phyloP scores from a whole-genome alignment of 345 rosid genomes.

The Aurinia saxatilis region DNA sequence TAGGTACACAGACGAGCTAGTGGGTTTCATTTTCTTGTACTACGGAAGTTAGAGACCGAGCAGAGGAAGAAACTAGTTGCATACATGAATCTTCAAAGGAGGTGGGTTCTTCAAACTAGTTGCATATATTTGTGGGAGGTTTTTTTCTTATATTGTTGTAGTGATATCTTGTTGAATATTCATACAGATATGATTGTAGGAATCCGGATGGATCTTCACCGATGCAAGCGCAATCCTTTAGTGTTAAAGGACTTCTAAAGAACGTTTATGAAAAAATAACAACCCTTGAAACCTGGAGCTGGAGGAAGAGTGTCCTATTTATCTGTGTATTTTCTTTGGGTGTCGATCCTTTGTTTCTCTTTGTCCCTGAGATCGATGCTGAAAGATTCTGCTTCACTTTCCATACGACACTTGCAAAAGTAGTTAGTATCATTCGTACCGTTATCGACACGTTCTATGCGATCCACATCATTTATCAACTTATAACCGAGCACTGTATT shows the following conservation, averaged over 20 bases:
- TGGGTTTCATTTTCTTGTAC: too few species aligned
- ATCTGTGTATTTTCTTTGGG: conserved; percentile 6
- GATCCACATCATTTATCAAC: neutral
- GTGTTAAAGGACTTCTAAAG: conserved; percentile 24
- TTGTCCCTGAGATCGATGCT: conserved; percentile 20
- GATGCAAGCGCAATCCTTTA: conserved; percentile 7
- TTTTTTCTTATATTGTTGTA: too few species aligned
- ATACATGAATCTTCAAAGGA: neutral
- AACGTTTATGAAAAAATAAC: conserved; percentile 28
- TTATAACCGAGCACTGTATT: neutral
- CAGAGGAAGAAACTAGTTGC: neutral
- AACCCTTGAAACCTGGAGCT: conserved; percentile 13
- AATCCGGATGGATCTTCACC: neutral
- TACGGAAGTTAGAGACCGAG: too few species aligned
- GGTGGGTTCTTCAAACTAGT: neutral
- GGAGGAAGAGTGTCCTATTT: neutral
- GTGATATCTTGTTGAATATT: neutral
- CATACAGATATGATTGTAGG: conserved; percentile 32
- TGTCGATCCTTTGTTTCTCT: too few species aligned
- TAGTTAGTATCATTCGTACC: conserved; percentile 1
- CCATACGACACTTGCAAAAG: too few species aligned
- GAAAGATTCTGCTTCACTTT: neutral
- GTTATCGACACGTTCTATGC: conserved; percentile 11
- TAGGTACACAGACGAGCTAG: too few species aligned
- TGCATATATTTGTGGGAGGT: neutral